Evolutionary conservation across 176 grass and related monocot genomes (phyloP), one percentile per base, ranked within the genome.

Genomic region (Bolboschoenus planiculmis): DNA sequence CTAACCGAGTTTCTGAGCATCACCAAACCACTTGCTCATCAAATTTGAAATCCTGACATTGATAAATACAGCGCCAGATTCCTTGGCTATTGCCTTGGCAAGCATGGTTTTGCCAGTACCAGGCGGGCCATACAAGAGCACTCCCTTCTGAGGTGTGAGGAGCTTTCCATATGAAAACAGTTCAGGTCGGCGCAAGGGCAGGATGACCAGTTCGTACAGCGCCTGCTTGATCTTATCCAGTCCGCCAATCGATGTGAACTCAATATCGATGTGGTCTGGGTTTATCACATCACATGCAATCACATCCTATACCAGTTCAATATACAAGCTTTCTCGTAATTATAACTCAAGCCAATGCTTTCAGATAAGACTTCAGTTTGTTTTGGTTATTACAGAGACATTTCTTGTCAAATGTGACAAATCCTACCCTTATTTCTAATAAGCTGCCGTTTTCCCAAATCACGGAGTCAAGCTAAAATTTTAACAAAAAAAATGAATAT

Each of bases 11-110:
- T 99, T 99, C 76, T 99, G 96, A 0, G 96, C 93, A 64, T 99
- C 93, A 13, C 92, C 96, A 23, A 99, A 99, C 96, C 96, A 99
- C 88, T 99, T 99, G 86, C 92, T 99, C 93, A 99, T 99, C 87
- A 99, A 88, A 81, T 95, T 99, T 18, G 92, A 99, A 18, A 95
- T 83, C 88, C 91, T 99, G 30, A 99, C 89, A 86, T 99, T 99
- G 56, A 99, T 99, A 81, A 99, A 99, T 55, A 99, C 88, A 20
- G 96, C 93, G 10, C 96, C 89, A 5, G 93, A 95, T 77, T 99
- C 96, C 68, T 93, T 99, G 43, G 96, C 91, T 57, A 99, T 93
- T 66, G 93, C 96, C 62, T 99, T 95, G 30, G 96, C 96, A 56
- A 99, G 91, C 96, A 99, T 99, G 54, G 96, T 99, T 91, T 99